A percentile compares a stretch with the other conserved stretches of the same genome.
phyloP scores from a whole-genome alignment of 805 yeast species.

The Yarrowia hollandica region DNA sequence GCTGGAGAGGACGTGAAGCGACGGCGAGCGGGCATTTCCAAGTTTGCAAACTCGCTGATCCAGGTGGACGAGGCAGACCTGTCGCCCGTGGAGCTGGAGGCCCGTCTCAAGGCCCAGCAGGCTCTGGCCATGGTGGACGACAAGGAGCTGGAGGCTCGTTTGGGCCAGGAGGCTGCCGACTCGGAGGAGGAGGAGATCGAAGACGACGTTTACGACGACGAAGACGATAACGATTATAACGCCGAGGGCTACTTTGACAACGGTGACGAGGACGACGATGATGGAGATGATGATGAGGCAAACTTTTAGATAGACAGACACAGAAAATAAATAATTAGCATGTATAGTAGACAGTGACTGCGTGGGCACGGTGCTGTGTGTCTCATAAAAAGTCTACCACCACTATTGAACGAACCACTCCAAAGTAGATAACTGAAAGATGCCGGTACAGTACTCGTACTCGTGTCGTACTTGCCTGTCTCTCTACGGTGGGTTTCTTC shows the following conservation, averaged over 20 bases:
- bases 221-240: conserved; percentile 73
- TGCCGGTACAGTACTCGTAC: too few relatives aligned
- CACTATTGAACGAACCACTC: too few relatives aligned
- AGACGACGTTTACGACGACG: conserved; percentile 66
- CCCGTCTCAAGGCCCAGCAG: conserved; percentile 38
- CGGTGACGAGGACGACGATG: conserved; percentile 56
- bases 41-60: conserved; percentile 44
- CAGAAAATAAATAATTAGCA: too few relatives aligned
- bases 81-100: conserved; percentile 42
- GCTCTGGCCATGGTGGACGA: conserved; percentile 30
- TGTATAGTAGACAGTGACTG: too few relatives aligned
- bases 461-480: too few relatives aligned
- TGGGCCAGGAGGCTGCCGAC: conserved; percentile 38
- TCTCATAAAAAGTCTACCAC: too few relatives aligned
- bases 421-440: too few relatives aligned
- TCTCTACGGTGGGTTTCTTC: too few relatives aligned
- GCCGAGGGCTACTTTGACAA: conserved; percentile 80
- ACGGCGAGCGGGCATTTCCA: conserved; percentile 40
- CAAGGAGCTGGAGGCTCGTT: conserved; percentile 25
- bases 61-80: conserved; percentile 39
- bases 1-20: conserved; percentile 50
- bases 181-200: conserved; percentile 48
- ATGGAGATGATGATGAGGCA: conserved; percentile 58
- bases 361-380: too few relatives aligned
- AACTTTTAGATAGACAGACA: conserved; percentile 57